phyloP scores from a whole-genome alignment of 768 basidiomycete genomes.

The Panaeolus cyanescens region DNA sequence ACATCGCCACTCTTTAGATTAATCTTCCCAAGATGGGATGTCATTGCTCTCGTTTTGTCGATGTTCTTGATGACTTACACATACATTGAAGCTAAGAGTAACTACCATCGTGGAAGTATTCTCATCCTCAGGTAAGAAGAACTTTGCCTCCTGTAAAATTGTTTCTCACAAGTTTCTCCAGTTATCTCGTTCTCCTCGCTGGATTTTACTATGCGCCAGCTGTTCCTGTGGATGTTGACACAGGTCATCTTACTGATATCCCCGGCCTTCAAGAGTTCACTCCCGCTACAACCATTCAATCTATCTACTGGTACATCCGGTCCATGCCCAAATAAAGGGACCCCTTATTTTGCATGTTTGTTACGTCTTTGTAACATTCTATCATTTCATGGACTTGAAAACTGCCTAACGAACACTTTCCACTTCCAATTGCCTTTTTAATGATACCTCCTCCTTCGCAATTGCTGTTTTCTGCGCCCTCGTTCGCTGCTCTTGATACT shows the following conservation, averaged over 20 bases:
- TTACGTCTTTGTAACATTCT: no score
- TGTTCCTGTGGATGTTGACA: slow-evolving; percentile 38
- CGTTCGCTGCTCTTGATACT: background rate
- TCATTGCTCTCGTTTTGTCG: slow-evolving; percentile 89
- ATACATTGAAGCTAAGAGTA: slow-evolving; percentile 98
- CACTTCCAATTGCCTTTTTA: background rate
- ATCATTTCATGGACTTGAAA: background rate
- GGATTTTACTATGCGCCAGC: slow-evolving; percentile 94
- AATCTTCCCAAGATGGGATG: slow-evolving; percentile 99
- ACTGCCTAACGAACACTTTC: background rate
- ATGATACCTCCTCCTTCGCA: background rate
- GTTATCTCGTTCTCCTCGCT: slow-evolving; percentile 87
- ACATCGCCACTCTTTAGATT: slow-evolving; percentile 53
- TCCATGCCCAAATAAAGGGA: slow-evolving; percentile 19
- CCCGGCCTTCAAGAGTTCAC: slow-evolving; percentile 32
- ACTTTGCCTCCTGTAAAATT: background rate
- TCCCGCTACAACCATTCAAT: slow-evolving; percentile 38
- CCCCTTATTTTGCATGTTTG: slow-evolving; percentile 2
- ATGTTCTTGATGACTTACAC: slow-evolving; percentile 99
- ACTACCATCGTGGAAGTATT: slow-evolving; percentile 97
- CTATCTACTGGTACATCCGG: slow-evolving; percentile 39
- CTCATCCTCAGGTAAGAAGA: slow-evolving; percentile 82
- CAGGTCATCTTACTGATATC: slow-evolving; percentile 25
- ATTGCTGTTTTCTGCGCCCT: background rate
- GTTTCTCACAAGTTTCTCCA: slow-evolving; percentile 29